Evolutionary conservation across 768 basidiomycete genomes (phyloP), one percentile per base, ranked within the genome.

Genomic region (Rhodotorula babjevae): DNA sequence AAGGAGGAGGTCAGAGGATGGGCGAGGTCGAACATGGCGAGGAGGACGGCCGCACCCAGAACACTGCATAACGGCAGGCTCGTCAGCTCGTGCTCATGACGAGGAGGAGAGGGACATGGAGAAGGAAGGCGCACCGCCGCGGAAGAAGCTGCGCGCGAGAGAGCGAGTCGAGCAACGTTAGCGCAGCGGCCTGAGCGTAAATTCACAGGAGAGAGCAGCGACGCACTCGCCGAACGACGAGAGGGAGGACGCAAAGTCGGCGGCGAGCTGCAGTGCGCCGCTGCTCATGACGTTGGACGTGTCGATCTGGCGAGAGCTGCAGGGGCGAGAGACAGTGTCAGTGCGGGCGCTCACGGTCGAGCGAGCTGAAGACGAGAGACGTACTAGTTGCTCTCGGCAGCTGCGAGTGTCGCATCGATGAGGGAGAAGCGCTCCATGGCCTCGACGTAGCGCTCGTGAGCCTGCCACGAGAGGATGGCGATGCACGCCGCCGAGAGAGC

Each of bases 271-370:
- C 25, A 56, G 49, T 0, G 63, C 71, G 1, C 25, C 10, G 0
- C 71, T 62, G 16, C 50, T 56, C 18, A 40, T 21, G 53, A 72
- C 57, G 6, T 36, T 31, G 2, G 58, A 16, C 2, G 36, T 21
- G 53, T 68, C 67, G 63, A 72, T 65, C 19, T 36, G 57, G 15
- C 67, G 67, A n/a, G 25, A 52, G 47, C 71, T 72, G 40, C 21
- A 25, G 5, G 19, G 15, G 36, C 9, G 11, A 27, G 50, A 6
- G 0, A 44, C 7, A n/a, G n/a, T n/a, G 36, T 36, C 50, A 55
- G 23, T 36, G 8, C 4, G 40, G 4, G 2, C 44, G 6, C 40
- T 33, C 49, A 44, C 12, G 23, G 44, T 36, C 36, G 36, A 36
- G 36, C 36, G 36, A 36, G 36, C 2, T 46, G 7, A 3, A 15